Evolutionary conservation across 2,329 filamentous ascomycete genomes (phyloP).

Genomic region (Stagonosporopsis cucurbitacearum): DNA sequence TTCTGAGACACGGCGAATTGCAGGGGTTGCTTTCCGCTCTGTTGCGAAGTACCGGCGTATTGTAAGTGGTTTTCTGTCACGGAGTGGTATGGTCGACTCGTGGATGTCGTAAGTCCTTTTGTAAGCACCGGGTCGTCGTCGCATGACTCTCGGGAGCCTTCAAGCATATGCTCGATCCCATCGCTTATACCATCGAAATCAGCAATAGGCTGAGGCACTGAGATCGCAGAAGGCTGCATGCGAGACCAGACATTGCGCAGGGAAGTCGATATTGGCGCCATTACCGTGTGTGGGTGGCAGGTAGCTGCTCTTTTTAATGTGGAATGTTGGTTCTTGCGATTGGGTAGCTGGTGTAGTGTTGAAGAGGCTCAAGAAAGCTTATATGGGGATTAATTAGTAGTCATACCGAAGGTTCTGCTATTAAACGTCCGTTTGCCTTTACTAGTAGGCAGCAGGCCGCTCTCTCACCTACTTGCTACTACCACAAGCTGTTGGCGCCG

Average conservation of each 20-base stretch:
- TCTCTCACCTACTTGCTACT: slow-evolving; percentile 5
- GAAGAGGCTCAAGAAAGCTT: neutral
- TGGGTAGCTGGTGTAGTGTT: neutral
- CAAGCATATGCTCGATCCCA: neutral
- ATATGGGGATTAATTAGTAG: neutral
- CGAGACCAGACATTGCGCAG: neutral
- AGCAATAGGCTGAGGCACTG: neutral
- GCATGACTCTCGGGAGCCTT: neutral
- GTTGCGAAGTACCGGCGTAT: neutral
- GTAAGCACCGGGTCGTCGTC: neutral
- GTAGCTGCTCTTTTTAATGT: neutral
- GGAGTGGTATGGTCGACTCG: neutral
- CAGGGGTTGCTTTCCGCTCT: neutral
- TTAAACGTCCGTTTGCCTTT: slow-evolving; percentile 1
- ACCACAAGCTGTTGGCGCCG: neutral
- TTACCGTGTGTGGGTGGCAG: neutral
- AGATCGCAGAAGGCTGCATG: neutral
- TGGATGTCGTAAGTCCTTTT: neutral
- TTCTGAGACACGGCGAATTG: neutral
- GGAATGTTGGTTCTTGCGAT: neutral
- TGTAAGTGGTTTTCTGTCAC: neutral
- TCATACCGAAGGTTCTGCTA: neutral
- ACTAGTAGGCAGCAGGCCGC: slow-evolving; percentile 7
- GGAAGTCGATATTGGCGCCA: slow-evolving; percentile 1
- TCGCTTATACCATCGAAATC: slow-evolving; percentile 5